These are phyloP conservation scores for Spiraea crenata DNA, from an alignment of 331 rosid species.

Conservation along the genomic window DNA sequence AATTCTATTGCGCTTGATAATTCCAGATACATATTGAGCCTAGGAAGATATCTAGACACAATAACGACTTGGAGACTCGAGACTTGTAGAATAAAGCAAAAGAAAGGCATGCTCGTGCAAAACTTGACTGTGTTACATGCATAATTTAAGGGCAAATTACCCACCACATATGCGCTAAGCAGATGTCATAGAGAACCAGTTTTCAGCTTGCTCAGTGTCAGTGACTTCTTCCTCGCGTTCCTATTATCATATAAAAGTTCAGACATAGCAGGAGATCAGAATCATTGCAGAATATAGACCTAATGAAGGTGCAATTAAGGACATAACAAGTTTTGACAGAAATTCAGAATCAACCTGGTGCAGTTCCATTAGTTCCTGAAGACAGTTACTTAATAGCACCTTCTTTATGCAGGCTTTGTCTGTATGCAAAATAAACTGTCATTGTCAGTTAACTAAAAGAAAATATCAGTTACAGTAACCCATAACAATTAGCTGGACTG, in stretches of 20 bases:
- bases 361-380: conserved; percentile 98
- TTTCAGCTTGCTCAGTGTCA: conserved; percentile 98
- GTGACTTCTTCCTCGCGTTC: conserved; percentile 98
- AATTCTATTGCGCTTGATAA: background rate
- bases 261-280: background rate
- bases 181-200: conserved; percentile 97
- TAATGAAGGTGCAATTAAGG: conserved; percentile 2
- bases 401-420: conserved; percentile 99
- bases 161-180: conserved; percentile 95
- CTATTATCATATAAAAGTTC: conserved; percentile 39
- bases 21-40: background rate
- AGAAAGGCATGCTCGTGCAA: background rate
- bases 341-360: conserved; percentile 74
- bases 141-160: conserved; percentile 30
- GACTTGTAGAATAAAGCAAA: background rate
- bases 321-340: background rate
- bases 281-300: background rate
- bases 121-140: background rate
- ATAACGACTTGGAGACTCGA: background rate
- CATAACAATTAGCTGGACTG: background rate
- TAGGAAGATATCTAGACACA: background rate
- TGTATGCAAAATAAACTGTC: conserved; percentile 25
- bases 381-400: conserved; percentile 92
- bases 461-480: background rate
- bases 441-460: background rate